Conservation (phyloP, 1,284 basidiomycete genomes). For the Ganoderma lingzhi region DNA sequence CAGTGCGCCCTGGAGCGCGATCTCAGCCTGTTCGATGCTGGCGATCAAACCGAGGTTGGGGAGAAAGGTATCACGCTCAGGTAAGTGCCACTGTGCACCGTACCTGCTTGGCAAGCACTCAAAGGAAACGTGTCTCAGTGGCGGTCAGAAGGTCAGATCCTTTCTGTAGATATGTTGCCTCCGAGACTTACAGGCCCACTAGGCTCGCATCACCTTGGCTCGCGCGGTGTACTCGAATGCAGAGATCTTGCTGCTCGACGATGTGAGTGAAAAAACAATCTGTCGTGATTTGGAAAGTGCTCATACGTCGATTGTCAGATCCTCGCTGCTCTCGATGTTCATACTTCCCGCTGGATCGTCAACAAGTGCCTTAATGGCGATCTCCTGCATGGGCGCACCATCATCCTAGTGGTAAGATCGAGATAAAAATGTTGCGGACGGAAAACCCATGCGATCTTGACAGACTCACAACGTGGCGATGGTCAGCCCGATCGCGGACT, state of each 20-base stretch:
- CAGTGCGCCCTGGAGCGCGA: constrained; percentile 74
- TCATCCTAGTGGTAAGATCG: constrained; percentile 72
- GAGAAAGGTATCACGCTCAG: constrained; percentile 69
- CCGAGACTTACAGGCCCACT: not conserved
- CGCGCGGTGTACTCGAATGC: constrained; percentile 74
- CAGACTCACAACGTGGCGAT: constrained; percentile 80
- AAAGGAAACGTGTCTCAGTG: constrained; percentile 44
- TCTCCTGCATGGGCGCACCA: constrained; percentile 71
- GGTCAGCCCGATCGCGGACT: constrained; percentile 68
- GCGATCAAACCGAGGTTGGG: constrained; percentile 77
- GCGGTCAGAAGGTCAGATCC: constrained; percentile 67
- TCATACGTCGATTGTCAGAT: constrained; percentile 38
- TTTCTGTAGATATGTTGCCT: not conserved
- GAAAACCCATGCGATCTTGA: not conserved
- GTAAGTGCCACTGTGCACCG: constrained; percentile 28
- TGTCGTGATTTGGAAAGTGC: not conserved
- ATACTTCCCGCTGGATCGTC: constrained; percentile 81
- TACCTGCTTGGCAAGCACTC: not conserved
- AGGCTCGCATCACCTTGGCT: constrained; percentile 77
- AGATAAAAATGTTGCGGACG: not conserved
- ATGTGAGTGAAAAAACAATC: constrained; percentile 47
- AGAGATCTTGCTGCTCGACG: constrained; percentile 69
- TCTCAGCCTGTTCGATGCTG: constrained; percentile 73
- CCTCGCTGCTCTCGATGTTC: constrained; percentile 63
- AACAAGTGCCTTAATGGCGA: constrained; percentile 80